Conservation (phyloP, 2,329 filamentous ascomycete species). For the Pestalotiopsis sp. region DNA sequence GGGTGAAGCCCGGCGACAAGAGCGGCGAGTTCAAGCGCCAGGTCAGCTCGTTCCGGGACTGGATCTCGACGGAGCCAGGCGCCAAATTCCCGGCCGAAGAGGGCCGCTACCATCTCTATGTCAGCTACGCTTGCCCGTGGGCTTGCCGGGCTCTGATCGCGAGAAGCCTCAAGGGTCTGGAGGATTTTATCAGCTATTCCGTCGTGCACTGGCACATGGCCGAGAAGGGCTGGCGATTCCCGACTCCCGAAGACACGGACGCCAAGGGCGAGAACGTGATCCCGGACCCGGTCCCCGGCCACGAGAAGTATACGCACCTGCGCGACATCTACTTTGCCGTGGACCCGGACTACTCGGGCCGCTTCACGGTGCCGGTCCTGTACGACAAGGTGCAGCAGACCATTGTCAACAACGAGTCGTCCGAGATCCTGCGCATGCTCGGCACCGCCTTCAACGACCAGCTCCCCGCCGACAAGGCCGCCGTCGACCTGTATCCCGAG, state of each 20-base stretch:
- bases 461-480: constrained; percentile 60
- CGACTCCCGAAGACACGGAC: constrained; percentile 60
- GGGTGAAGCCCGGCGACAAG: constrained; percentile 77
- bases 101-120: constrained; percentile 90
- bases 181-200: constrained; percentile 78
- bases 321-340: constrained; percentile 79
- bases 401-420: constrained; percentile 91
- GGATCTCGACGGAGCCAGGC: constrained; percentile 71
- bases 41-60: constrained; percentile 79
- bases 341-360: constrained; percentile 71
- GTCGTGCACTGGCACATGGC: constrained; percentile 92
- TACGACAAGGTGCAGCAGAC: constrained; percentile 75
- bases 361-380: constrained; percentile 87
- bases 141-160: constrained; percentile 87
- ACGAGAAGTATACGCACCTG: constrained; percentile 70
- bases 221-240: constrained; percentile 79
- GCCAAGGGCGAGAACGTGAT: constrained; percentile 63
- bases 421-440: constrained; percentile 91
- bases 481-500: constrained; percentile 69
- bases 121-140: constrained; percentile 95
- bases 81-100: constrained; percentile 84
- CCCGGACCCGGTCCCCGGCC: constrained; percentile 70
- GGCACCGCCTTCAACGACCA: constrained; percentile 79
- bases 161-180: constrained; percentile 86
- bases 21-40: constrained; percentile 93